A percentile compares a stretch with the other conserved stretches of the same genome.
Conservation (phyloP, 805 yeast species). For the Metschnikowia gelsemii region DNA sequence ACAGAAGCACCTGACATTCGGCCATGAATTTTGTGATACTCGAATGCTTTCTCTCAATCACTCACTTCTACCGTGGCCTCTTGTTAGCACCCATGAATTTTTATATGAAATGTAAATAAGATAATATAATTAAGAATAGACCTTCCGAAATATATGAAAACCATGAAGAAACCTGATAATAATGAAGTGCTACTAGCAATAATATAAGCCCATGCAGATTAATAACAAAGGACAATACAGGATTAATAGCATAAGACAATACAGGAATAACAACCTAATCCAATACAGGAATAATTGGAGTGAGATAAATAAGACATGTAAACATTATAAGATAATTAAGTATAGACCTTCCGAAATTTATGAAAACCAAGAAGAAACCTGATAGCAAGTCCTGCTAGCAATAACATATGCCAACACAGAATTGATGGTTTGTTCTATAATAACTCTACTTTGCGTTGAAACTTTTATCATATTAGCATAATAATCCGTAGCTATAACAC, state of each 20-base stretch:
- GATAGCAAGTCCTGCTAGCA: conserved; percentile 1
- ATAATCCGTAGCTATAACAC: conserved; percentile 4
- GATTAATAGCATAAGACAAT: too few relatives aligned
- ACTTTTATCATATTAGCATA: conserved; percentile 3
- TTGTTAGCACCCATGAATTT: too few relatives aligned
- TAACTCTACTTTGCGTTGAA: conserved; percentile 1
- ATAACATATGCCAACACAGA: neutral
- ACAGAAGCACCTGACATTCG: too few relatives aligned
- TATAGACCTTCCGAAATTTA: conserved; percentile 1
- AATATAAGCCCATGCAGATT: too few relatives aligned
- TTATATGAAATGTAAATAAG: too few relatives aligned
- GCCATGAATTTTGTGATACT: too few relatives aligned
- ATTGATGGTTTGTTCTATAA: conserved; percentile 2
- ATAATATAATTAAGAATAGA: neutral
- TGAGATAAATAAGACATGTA: too few relatives aligned
- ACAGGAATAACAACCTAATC: too few relatives aligned
- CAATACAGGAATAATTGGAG: too few relatives aligned
- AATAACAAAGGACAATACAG: too few relatives aligned
- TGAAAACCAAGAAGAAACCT: conserved; percentile 1
- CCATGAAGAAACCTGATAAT: conserved; percentile 1
- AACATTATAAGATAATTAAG: neutral
- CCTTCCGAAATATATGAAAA: conserved; percentile 1
- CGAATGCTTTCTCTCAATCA: too few relatives aligned
- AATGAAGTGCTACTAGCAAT: conserved; percentile 2
- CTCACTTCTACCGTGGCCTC: too few relatives aligned